Evolutionary conservation across 2,329 filamentous ascomycete species (phyloP), one percentile per base, ranked within the genome.

Genomic region (Fusarium scirpi): DNA sequence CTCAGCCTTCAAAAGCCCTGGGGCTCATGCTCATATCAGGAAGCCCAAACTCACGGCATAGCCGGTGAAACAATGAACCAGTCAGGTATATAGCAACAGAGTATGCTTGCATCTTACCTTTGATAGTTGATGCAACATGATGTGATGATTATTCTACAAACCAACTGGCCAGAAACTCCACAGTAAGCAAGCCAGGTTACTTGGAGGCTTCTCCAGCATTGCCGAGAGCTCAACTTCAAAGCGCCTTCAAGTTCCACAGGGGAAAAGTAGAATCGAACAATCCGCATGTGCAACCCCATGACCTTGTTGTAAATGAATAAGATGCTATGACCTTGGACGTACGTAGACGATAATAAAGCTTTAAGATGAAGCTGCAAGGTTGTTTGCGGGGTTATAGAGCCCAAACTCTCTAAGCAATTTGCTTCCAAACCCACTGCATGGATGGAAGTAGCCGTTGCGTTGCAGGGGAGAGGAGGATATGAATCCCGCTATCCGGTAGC

Each of bases 381-480:
- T 71, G 29, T 60, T 68, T 70, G 62, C 58, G 67, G 67, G 67
- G 53, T 70, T 67, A 20, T 29, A 51, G 25, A 54, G 58, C 25
- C 62, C 67, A 51, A 70, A 64, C 44, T 48, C 53, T 49, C 22
- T 29, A 48, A 58, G 68, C 47, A 70, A 70, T 70, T 65, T 70
- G 51, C 63, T 68, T 51, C 56, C 43, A 54, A 54, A 59, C 46
- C 68, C 67, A 71, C 67, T 46, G 43, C 27, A 43, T 41, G 59
- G 61, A 66, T 38, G 34, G 34, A n/a, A 38, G 34, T 38, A 38
- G 34, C 34, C 34, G 34, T 38, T 38, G 18, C 16, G 38, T 70
- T 58, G 53, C 67, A 70, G 67, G 67, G 54, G 52, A 60, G 13
- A 48, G 54, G 45, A 65, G 13, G 45, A 56, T 38, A 24, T 52